Evolutionary conservation across 768 basidiomycete genomes (phyloP).

Genomic region (Pleurotus giganteus): DNA sequence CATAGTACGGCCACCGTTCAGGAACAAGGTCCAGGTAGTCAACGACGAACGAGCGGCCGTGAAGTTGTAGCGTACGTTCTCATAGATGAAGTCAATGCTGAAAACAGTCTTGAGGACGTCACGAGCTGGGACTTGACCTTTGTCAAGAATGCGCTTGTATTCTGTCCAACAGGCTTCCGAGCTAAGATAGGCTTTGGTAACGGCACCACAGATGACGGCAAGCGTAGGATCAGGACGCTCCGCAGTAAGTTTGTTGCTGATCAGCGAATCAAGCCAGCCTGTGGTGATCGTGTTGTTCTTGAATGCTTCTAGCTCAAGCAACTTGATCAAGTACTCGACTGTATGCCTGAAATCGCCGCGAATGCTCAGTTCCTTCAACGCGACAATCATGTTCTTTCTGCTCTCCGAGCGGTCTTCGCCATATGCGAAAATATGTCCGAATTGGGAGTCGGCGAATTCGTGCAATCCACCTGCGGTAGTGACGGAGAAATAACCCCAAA

Average conservation of each 20-base stretch:
- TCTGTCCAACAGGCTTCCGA: slow-evolving; percentile 88
- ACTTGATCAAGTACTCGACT: slow-evolving; percentile 98
- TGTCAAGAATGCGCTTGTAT: slow-evolving; percentile 94
- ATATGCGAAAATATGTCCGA: slow-evolving; percentile 99
- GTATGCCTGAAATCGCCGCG: slow-evolving; percentile 99
- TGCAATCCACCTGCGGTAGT: slow-evolving; percentile 93
- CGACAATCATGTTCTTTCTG: slow-evolving; percentile 99
- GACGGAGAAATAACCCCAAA: slow-evolving; percentile 99
- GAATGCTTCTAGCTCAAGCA: slow-evolving; percentile 94
- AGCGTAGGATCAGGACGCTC: slow-evolving; percentile 92
- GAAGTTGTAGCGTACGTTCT: slow-evolving; percentile 92
- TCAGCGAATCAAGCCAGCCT: slow-evolving; percentile 96
- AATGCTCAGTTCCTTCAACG: slow-evolving; percentile 96
- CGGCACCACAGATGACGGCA: slow-evolving; percentile 94
- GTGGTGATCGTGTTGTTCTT: slow-evolving; percentile 98
- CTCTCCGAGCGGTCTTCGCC: slow-evolving; percentile 94
- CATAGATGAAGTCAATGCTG: slow-evolving; percentile 96
- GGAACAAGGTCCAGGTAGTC: slow-evolving; percentile 89
- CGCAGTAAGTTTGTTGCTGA: slow-evolving; percentile 95
- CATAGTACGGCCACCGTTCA: slow-evolving; percentile 91
- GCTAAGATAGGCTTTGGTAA: slow-evolving; percentile 90
- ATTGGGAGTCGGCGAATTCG: slow-evolving; percentile 98
- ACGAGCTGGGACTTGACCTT: slow-evolving; percentile 94
- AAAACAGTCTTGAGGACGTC: slow-evolving; percentile 97
- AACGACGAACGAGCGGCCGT: slow-evolving; percentile 90